A percentile compares a stretch with the other conserved stretches of the same genome.
phyloP scores from a whole-genome alignment of 2,329 filamentous ascomycete genomes.

The Fusarium mundagurra region DNA sequence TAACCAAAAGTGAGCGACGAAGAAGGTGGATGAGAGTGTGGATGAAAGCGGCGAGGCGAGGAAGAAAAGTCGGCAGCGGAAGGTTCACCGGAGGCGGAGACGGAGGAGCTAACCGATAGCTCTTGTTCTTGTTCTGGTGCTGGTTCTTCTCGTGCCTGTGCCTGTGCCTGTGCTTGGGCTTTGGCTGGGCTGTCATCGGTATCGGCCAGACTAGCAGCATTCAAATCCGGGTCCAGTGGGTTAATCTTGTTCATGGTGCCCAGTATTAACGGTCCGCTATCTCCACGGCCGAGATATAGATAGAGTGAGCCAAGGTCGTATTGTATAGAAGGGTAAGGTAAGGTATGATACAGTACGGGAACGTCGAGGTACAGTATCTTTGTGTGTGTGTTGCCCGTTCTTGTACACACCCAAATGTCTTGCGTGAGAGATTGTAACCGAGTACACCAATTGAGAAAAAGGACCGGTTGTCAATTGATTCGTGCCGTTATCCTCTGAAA shows the following conservation, averaged over 20 bases:
- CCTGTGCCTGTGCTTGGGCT: neutral
- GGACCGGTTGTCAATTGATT: slow-evolving; percentile 8
- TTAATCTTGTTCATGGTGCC: slow-evolving; percentile 38
- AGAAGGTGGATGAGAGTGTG: slow-evolving; percentile 25
- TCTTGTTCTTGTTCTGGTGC: neutral
- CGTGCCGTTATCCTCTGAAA: neutral
- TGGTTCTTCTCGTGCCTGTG: neutral
- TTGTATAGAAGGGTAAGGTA: neutral
- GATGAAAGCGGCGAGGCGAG: slow-evolving; percentile 32
- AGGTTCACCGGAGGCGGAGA: slow-evolving; percentile 42
- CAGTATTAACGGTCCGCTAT: slow-evolving; percentile 26
- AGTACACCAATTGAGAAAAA: neutral
- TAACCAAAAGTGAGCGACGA: slow-evolving; percentile 26
- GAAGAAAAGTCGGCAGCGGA: slow-evolving; percentile 41
- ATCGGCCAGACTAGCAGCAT: slow-evolving; percentile 37
- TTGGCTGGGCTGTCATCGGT: slow-evolving; percentile 37
- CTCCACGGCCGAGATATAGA: slow-evolving; percentile 15
- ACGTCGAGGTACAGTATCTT: neutral
- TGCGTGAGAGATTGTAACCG: neutral
- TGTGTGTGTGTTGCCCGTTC: slow-evolving; percentile 9
- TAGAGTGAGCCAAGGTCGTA: slow-evolving; percentile 17
- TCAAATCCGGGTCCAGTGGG: slow-evolving; percentile 37
- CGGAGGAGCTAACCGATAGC: slow-evolving; percentile 39
- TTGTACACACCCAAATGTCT: slow-evolving; percentile 14
- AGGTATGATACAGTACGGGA: neutral